A percentile compares a stretch with the other conserved stretches of the same genome.
These are phyloP conservation scores for Sclerotinia trifoliorum DNA, from an alignment of 2,329 filamentous ascomycete species.

Conservation along the genomic window DNA sequence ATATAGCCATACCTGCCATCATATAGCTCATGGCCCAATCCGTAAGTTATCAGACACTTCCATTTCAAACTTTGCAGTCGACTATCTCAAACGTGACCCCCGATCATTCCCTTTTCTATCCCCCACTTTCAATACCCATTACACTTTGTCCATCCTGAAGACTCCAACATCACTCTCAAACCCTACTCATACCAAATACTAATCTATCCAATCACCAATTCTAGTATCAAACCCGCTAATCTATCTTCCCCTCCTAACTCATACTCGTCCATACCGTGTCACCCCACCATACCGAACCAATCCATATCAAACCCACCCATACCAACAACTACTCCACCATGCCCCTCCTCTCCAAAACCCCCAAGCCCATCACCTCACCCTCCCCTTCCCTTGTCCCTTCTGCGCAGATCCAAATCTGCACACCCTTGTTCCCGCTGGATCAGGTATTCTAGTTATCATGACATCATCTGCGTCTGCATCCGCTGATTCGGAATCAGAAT, in stretches of 20 bases:
- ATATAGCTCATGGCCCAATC: constrained; percentile 26
- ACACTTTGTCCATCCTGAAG: no score
- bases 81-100: no score
- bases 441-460: constrained; percentile 26
- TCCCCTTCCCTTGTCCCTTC: constrained; percentile 29
- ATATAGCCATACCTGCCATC: constrained; percentile 28
- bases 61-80: no score
- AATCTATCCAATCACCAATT: neutral
- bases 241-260: constrained; percentile 1
- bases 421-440: neutral
- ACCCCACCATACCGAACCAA: neutral
- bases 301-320: no score
- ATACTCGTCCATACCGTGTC: neutral
- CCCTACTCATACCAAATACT: neutral
- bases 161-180: neutral
- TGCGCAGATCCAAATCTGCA: constrained; percentile 14
- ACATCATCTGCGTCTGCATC: no score
- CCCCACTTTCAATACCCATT: neutral
- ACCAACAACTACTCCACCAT: no score
- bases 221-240: neutral
- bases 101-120: neutral
- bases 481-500: no score
- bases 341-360: rapidly evolving
- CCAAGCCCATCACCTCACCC: constrained; percentile 7
- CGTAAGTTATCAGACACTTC: neutral